Conservation (phyloP, 1,284 basidiomycete genomes). For the Ganoderma sinense region DNA sequence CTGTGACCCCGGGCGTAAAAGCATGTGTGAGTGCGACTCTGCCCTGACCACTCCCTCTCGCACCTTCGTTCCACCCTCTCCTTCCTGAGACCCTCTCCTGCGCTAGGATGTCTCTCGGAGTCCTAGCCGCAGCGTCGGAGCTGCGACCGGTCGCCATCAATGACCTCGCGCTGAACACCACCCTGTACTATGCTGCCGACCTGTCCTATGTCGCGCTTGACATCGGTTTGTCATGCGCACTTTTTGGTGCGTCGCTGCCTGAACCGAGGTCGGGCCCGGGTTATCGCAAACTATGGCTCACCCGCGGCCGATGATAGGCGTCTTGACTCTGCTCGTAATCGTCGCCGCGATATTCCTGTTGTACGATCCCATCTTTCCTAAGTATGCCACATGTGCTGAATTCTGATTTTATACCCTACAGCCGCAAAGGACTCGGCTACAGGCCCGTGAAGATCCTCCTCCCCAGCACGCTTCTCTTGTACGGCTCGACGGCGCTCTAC, state of each 20-base stretch:
- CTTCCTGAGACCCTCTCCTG: not conserved
- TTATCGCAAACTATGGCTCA: not conserved
- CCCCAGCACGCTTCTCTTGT: not conserved
- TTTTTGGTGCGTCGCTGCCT: not conserved
- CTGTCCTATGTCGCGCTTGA: not conserved
- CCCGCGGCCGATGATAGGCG: not conserved
- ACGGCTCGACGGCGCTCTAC: conserved; percentile 1
- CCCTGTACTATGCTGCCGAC: not conserved
- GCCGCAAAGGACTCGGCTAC: not conserved
- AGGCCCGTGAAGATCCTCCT: not conserved
- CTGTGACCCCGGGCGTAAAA: not conserved
- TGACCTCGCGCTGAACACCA: not conserved
- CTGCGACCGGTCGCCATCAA: not conserved
- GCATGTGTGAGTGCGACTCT: not conserved
- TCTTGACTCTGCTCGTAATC: not conserved
- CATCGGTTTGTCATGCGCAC: not conserved
- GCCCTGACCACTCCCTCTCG: not conserved
- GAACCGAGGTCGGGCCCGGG: not conserved
- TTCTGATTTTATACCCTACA: not conserved
- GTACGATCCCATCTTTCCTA: not conserved
- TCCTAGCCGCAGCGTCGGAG: not conserved
- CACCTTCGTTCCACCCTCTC: not conserved
- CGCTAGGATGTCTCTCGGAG: not conserved
- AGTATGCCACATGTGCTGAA: not conserved
- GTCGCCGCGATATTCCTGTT: not conserved